phyloP scores from a whole-genome alignment of 345 rosid species.

The Leavenworthia alabamica region DNA sequence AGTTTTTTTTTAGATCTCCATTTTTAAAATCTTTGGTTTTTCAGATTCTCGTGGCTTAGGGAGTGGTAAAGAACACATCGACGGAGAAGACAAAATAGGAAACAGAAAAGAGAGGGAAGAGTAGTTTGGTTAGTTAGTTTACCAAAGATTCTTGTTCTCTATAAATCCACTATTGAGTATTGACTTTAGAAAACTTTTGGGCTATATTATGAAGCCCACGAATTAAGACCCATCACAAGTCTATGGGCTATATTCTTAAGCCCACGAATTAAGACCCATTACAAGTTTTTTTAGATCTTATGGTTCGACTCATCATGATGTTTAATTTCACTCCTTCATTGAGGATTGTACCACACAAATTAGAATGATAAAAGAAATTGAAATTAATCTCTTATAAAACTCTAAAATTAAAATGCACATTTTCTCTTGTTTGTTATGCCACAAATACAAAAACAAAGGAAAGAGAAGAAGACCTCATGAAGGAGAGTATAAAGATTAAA shows the following conservation, averaged over 20 bases:
- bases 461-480: slow-evolving; percentile 5
- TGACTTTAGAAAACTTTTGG: too few relatives aligned
- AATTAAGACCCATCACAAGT: neutral
- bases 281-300: neutral
- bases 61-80: neutral
- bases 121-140: neutral
- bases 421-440: slow-evolving; percentile 15
- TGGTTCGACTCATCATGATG: neutral
- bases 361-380: neutral
- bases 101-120: neutral
- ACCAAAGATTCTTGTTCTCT: neutral
- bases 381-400: neutral
- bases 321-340: neutral
- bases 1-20: neutral
- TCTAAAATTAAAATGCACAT: slow-evolving; percentile 7
- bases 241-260: too few relatives aligned
- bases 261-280: neutral
- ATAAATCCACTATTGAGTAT: too few relatives aligned
- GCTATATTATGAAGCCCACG: too few relatives aligned
- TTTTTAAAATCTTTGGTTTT: neutral
- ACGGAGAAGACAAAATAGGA: slow-evolving; percentile 6
- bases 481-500: neutral
- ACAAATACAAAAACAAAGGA: slow-evolving; percentile 19
- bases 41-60: neutral
- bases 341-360: neutral